These are phyloP conservation scores for Mycena rosella DNA, from an alignment of 768 basidiomycete genomes.

Conservation along the genomic window DNA sequence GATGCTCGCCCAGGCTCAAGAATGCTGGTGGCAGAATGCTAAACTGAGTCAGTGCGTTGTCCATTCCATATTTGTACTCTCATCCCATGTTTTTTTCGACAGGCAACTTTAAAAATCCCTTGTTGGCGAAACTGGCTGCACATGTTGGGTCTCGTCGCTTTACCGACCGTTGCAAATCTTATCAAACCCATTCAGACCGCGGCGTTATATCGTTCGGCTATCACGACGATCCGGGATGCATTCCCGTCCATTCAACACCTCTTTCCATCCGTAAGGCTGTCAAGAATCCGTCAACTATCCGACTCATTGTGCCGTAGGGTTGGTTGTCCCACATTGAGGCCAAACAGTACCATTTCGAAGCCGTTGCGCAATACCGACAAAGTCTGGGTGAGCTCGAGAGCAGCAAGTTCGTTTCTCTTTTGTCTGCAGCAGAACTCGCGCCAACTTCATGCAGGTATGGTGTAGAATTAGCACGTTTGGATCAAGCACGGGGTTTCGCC, in stretches of 20 bases:
- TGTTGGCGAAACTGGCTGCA: conserved; percentile 86
- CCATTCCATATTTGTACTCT: conserved; percentile 19
- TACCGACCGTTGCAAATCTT: conserved; percentile 7
- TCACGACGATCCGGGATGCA: conserved; percentile 58
- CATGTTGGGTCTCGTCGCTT: conserved; percentile 57
- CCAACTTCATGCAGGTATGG: conserved; percentile 74
- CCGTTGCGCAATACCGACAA: conserved; percentile 90
- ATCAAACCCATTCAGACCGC: conserved; percentile 58
- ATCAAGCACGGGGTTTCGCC: conserved; percentile 73
- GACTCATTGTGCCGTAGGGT: conserved; percentile 57
- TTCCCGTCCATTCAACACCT: conserved; percentile 57
- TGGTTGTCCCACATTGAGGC: conserved; percentile 87
- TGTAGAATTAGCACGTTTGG: conserved; percentile 83
- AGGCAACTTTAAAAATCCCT: conserved; percentile 83
- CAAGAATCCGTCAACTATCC: not conserved
- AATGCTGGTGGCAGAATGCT: conserved; percentile 96
- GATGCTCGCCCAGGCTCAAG: conserved; percentile 95
- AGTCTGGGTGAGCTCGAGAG: conserved; percentile 89
- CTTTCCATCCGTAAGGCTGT: conserved; percentile 65
- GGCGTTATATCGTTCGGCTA: conserved; percentile 71
- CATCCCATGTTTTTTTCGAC: conserved; percentile 32
- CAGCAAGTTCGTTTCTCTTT: conserved; percentile 63
- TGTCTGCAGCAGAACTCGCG: conserved; percentile 2
- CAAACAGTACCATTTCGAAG: conserved; percentile 88
- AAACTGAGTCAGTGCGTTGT: conserved; percentile 70